Evolutionary conservation across 306 rosid genomes (phyloP), one percentile per base, ranked within the genome.

Genomic region (Vigna mungo): DNA sequence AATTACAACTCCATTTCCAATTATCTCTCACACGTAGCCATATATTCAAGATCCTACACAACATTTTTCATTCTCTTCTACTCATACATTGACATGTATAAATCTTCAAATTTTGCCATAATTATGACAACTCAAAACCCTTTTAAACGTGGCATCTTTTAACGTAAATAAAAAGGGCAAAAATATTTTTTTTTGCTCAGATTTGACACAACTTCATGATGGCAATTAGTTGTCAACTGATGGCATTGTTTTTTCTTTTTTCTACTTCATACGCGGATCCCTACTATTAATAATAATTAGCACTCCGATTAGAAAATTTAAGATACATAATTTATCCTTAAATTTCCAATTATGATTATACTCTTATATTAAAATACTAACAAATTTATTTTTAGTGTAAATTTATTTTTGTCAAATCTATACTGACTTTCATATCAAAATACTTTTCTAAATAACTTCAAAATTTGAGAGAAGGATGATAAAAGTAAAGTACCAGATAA

Each of bases 71-170:
- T 25, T 47, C 72, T 13, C 12, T 4, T 54, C 63, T 76, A 71
- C 70, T 83, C 73, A 49, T 49, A 7, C 4, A 7, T 64, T 21
- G 78, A 43, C 81, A 53, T 56, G 23, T 76, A 30, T 72, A 43
- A 41, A 60, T 46, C 1, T 41, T 49, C 56, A 63, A 61, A 47
- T 34, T 20, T 20, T 21, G 17, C 32, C 69, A 36, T 68, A 76
- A 85, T 81, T 68, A 8, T 58, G 21, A 54, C 67, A 54, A 46
- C 62, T 53, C 36, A 61, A 68, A 77, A 55, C 47, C 48, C 37
- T 60, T 34, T 34, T 21, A 65, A 41, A 71, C 84, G 80, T 66
- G 85, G 65, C 74, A 64, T 25, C 61, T 41, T 76, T 61, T 36
- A 20, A 30, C 47, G 3, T 68, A 30, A 2, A 10, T 56, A 46